Conservation (phyloP, 2,329 filamentous ascomycete species). For the Epichloe brachyelytri region DNA sequence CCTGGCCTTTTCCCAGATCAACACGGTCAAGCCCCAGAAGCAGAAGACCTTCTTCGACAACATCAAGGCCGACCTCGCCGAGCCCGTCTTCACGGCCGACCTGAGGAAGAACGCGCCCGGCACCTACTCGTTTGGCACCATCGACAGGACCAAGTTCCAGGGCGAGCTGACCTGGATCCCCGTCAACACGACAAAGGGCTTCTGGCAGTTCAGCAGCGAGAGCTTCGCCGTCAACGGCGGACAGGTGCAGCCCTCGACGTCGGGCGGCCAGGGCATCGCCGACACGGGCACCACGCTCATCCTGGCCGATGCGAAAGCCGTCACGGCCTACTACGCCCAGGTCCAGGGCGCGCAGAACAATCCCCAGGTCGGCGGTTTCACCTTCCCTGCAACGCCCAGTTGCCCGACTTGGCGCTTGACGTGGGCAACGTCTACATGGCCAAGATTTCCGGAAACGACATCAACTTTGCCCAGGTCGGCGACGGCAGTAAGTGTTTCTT, state of each 20-base stretch:
- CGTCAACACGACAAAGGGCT: constrained; percentile 49
- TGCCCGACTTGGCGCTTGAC: constrained; percentile 39
- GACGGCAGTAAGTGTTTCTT: constrained; percentile 29
- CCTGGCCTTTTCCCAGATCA: constrained; percentile 29
- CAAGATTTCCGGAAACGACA: constrained; percentile 36
- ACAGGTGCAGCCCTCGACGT: constrained; percentile 22
- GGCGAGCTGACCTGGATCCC: constrained; percentile 49
- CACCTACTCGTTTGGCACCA: constrained; percentile 60
- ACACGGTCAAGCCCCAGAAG: constrained; percentile 26
- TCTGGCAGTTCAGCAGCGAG: constrained; percentile 36
- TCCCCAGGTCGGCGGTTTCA: constrained; percentile 27
- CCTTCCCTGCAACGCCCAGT: constrained; percentile 28
- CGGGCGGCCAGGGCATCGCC: constrained; percentile 29
- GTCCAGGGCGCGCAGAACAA: constrained; percentile 25
- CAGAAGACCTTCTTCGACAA: constrained; percentile 33
- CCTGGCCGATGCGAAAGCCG: constrained; percentile 40
- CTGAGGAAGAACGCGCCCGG: constrained; percentile 45
- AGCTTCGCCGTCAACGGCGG: constrained; percentile 11
- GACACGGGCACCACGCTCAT: constrained; percentile 53
- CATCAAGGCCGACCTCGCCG: constrained; percentile 10
- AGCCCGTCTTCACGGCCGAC: constrained; percentile 52
- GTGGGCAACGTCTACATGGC: constrained; percentile 46
- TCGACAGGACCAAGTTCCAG: constrained; percentile 50
- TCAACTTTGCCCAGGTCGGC: constrained; percentile 39
- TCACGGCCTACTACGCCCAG: constrained; percentile 33